Percentiles rank a stretch among this genome's conserved stretches.
Evolutionary conservation across 352 stramenopile genomes (phyloP).

Genomic region (Phytophthora chlamydospora): DNA sequence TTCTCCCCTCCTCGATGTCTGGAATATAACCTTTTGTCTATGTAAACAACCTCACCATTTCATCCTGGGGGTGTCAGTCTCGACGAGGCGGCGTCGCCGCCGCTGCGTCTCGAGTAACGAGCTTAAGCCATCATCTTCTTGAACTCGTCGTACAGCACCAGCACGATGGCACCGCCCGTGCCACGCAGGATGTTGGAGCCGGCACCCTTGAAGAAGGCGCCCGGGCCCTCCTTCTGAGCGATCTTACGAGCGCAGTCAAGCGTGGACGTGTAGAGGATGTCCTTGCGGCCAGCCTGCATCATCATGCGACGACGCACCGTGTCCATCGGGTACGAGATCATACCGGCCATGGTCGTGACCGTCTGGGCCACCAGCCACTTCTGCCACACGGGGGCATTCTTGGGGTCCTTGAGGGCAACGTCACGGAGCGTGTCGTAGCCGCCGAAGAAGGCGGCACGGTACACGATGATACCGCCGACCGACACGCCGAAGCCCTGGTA

Average conservation of each 20-base stretch:
- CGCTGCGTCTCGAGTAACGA: constrained; percentile 23
- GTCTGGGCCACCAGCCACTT: constrained; percentile 93
- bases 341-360: constrained; percentile 91
- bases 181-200: constrained; percentile 99
- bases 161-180: constrained; percentile 97
- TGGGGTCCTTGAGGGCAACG: constrained; percentile 80
- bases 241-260: constrained; percentile 98
- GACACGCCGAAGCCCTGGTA: constrained; percentile 99
- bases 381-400: constrained; percentile 88
- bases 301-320: constrained; percentile 96
- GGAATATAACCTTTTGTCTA: constrained; percentile 52
- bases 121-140: constrained; percentile 83
- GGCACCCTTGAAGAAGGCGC: constrained; percentile 99
- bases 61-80: constrained; percentile 33
- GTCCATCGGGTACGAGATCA: constrained; percentile 97
- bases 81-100: constrained; percentile 16
- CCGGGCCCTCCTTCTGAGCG: constrained; percentile 93
- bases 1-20: constrained; percentile 38
- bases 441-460: constrained; percentile 98
- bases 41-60: constrained; percentile 52
- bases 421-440: constrained; percentile 98
- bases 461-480: constrained; percentile 98
- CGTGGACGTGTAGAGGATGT: constrained; percentile 98
- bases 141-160: constrained; percentile 99
- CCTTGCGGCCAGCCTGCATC: constrained; percentile 97